Evolutionary conservation across 2,329 filamentous ascomycete species (phyloP).

Genomic region (Balansia obtecta): DNA sequence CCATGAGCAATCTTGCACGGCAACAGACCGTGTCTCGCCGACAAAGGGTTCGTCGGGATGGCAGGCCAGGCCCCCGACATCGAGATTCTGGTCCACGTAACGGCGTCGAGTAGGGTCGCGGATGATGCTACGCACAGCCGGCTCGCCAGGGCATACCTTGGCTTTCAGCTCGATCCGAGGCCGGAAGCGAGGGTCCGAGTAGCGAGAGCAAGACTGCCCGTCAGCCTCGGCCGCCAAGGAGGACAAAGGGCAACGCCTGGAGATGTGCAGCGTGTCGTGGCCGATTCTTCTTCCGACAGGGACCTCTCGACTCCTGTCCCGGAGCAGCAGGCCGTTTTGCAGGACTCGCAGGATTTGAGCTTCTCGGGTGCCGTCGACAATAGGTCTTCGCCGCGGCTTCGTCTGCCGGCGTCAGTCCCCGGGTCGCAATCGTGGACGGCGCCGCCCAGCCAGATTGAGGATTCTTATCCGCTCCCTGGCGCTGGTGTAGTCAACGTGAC

Average conservation of each 20-base stretch:
- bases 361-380: conserved; percentile 35
- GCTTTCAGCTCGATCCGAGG: conserved; percentile 28
- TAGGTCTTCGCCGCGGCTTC: conserved; percentile 20
- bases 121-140: conserved; percentile 38
- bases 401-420: not conserved
- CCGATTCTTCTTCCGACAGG: conserved; percentile 1
- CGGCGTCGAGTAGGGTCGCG: conserved; percentile 33
- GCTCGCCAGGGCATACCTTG: conserved; percentile 38
- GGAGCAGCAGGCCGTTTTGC: conserved; percentile 12
- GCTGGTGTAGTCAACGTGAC: conserved; percentile 21
- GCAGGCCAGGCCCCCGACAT: conserved; percentile 18
- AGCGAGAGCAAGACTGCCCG: not conserved
- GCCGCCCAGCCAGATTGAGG: conserved; percentile 38
- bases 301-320: conserved; percentile 8
- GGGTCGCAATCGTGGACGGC: conserved; percentile 24
- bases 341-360: conserved; percentile 28
- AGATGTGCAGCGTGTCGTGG: not conserved
- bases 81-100: conserved; percentile 44
- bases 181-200: not conserved
- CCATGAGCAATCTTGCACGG: not conserved
- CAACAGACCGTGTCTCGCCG: not conserved
- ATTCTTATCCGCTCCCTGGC: conserved; percentile 36
- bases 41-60: conserved; percentile 10
- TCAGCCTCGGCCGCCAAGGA: not conserved
- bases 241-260: not conserved